Evolutionary conservation across 2,329 filamentous ascomycete genomes (phyloP).

Genomic region (Pseudogymnoascus sp.): DNA sequence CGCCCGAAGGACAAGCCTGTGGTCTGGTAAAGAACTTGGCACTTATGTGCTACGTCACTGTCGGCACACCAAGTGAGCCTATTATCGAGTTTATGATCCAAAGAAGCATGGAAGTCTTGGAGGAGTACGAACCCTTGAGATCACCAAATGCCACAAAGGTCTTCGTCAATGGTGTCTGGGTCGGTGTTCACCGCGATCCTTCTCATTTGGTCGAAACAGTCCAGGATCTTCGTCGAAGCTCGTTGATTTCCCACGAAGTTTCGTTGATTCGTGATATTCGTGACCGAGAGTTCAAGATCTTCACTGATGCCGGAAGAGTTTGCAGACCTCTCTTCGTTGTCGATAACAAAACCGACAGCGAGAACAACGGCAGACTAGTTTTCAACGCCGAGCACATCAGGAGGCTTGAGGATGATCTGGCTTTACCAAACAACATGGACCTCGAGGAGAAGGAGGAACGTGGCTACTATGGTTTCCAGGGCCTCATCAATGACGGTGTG

Average conservation of each 20-base stretch:
- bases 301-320: conserved; percentile 92
- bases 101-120: conserved; percentile 89
- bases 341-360: conserved; percentile 70
- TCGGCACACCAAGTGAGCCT: conserved; percentile 82
- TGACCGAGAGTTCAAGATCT: conserved; percentile 96
- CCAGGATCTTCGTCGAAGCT: conserved; percentile 67
- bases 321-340: conserved; percentile 91
- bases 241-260: conserved; percentile 82
- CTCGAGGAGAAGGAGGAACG: conserved; percentile 47
- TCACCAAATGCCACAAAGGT: conserved; percentile 94
- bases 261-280: conserved; percentile 93
- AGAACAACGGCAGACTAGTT: conserved; percentile 68
- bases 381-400: conserved; percentile 78
- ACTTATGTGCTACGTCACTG: conserved; percentile 96
- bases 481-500: conserved; percentile 72
- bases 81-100: conserved; percentile 94
- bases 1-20: conserved; percentile 95
- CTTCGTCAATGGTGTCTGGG: conserved; percentile 97
- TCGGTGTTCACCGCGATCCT: conserved; percentile 86
- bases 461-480: conserved; percentile 77
- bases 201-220: conserved; percentile 75
- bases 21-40: conserved; percentile 97
- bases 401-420: conserved; percentile 65
- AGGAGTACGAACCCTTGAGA: conserved; percentile 81
- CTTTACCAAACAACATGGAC: conserved; percentile 51